A percentile compares a stretch with the other conserved stretches of the same genome.
Evolutionary conservation across 208 protist genomes (phyloP).

Genomic region (Acanthamoeba castellanii): DNA sequence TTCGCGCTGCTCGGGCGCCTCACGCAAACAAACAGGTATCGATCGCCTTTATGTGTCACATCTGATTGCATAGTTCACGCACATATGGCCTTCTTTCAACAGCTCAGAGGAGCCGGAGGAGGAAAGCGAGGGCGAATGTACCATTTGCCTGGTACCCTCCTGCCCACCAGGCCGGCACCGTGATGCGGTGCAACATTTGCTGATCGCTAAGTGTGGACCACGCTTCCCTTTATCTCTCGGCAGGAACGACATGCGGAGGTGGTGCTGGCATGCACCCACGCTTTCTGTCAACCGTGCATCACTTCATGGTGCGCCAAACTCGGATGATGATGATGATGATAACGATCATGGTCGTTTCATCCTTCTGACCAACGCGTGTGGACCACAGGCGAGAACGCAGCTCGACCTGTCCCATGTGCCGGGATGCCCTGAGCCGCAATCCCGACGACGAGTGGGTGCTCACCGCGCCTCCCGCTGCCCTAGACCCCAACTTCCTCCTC

Average conservation of each 20-base stretch:
- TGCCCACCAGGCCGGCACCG: no score
- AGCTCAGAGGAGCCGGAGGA: background rate
- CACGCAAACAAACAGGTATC: background rate
- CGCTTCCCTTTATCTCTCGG: no score
- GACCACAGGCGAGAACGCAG: background rate
- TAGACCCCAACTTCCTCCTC: background rate
- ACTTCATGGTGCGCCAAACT: background rate
- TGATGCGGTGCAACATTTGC: no score
- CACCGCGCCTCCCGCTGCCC: background rate
- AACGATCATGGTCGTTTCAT: no score
- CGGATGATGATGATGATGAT: no score
- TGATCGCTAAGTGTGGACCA: no score
- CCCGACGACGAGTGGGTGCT: slow-evolving; percentile 25
- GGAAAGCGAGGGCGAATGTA: background rate
- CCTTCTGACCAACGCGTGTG: no score
- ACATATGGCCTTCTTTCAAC: background rate
- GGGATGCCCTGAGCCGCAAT: slow-evolving; percentile 1
- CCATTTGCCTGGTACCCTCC: background rate
- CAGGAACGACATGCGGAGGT: background rate
- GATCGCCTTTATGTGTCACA: background rate
- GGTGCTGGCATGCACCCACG: background rate
- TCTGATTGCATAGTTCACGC: background rate
- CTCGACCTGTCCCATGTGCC: slow-evolving; percentile 9
- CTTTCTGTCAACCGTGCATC: slow-evolving; percentile 8
- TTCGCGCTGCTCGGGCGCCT: slow-evolving; percentile 3